Base-by-base conservation (phyloP, 129 eudicot species). In the Artemisia tridentata region DNA sequence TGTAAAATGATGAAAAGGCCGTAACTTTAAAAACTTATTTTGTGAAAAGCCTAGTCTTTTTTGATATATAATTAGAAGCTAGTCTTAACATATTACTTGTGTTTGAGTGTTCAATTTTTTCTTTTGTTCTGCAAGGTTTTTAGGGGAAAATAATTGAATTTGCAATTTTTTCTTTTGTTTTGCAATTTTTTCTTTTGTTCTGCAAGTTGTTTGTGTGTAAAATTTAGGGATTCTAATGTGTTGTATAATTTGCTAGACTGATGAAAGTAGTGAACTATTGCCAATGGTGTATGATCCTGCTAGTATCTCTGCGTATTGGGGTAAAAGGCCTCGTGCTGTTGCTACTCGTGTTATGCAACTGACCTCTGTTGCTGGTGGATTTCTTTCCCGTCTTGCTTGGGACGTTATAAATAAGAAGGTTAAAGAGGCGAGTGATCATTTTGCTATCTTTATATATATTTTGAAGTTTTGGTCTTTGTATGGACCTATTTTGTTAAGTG, bases 241-340 rank as follows among this genome's bases (percentile, higher is more conserved):
- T 70, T 72, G 19, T 62, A 21, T 38, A 21, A 27, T 78, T 60
- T 72, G 53, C 65, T 82, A 93, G 98, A 93, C 89, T 65, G 93
- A 84, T 70, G 99, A 95, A 83, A 86, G 96, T 77, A 95, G 97
- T 65, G 96, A 95, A 67, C 72, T 84, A 54, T 77, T 95, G 81
- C 99, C 99, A 0, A 73, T 86, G 83, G 97, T 82, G 68, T 95
- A 95, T 74, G 90, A 90, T 77, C 99, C 99, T 69, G 99, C 57
- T 63, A 86, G 52, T 76, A 95, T 95, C 69, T 80, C 97, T 68
- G 83, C 91, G 18, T 95, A 95, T 74, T 95, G 99, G 99, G 97
- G 99, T 12, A 95, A 95, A 86, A 83, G 99, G 59, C 99, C 99
- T 56, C 86, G 90, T 53, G 93, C 97, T 78, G 99, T 95, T 70